Conservation (phyloP, 2,329 filamentous ascomycete genomes). For the Botrytis aclada region DNA sequence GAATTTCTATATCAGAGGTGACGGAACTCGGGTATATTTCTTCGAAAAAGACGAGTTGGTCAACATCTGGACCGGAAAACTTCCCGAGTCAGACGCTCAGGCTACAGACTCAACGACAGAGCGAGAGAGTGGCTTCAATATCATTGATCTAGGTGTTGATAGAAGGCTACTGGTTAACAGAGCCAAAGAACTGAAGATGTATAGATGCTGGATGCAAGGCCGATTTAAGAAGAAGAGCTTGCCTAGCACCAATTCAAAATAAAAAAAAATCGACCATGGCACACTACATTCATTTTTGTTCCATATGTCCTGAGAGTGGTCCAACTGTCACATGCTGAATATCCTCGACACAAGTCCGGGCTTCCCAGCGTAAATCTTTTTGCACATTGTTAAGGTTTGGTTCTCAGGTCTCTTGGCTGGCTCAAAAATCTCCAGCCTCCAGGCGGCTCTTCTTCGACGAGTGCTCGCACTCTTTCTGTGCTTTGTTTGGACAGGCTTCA, state of each 20-base stretch:
- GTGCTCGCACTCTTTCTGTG: neutral
- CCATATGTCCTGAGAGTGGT: neutral
- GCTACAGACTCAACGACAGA: slow-evolving; percentile 21
- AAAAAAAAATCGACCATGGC: neutral
- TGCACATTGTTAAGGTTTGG: neutral
- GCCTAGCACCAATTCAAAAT: neutral
- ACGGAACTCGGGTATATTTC: slow-evolving; percentile 96
- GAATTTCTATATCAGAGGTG: slow-evolving; percentile 95
- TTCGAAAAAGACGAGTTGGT: slow-evolving; percentile 84
- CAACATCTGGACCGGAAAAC: slow-evolving; percentile 66
- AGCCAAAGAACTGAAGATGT: slow-evolving; percentile 92
- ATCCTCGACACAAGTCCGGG: neutral
- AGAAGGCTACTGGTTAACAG: slow-evolving; percentile 89
- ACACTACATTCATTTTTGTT: neutral
- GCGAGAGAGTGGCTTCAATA: slow-evolving; percentile 53
- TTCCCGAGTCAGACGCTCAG: slow-evolving; percentile 17
- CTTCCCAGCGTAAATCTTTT: neutral
- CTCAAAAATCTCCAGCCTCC: neutral
- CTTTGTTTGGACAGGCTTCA: neutral
- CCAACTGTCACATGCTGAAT: too few species aligned
- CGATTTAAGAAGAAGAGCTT: slow-evolving; percentile 61
- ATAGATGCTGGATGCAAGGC: slow-evolving; percentile 92
- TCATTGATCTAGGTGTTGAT: slow-evolving; percentile 79
- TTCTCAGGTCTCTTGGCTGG: neutral
- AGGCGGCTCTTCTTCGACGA: neutral